phyloP scores from a whole-genome alignment of 192 early-diverging fungal species.

The Coemansia sp. region DNA sequence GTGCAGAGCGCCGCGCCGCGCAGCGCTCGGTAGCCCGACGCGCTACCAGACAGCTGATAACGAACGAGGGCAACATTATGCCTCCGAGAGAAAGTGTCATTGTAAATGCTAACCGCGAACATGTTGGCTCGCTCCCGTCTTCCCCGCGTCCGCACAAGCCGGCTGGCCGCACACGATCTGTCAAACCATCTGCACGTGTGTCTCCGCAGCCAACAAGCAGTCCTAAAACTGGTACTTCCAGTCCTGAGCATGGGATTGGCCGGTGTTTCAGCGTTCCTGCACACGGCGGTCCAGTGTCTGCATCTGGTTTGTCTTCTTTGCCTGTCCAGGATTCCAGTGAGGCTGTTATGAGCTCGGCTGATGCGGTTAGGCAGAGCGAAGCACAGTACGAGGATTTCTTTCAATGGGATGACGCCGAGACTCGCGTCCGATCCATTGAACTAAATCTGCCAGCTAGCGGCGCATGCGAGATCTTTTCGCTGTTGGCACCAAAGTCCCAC shows the following conservation, averaged over 20 bases:
- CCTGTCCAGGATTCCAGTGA: neutral
- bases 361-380: conserved; percentile 43
- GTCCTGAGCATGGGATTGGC: conserved; percentile 5
- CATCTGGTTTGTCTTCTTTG: neutral
- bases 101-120: conserved; percentile 46
- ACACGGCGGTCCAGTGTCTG: neutral
- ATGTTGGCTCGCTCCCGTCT: conserved; percentile 40
- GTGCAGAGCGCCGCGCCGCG: neutral
- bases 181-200: neutral
- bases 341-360: conserved; percentile 34
- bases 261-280: conserved; percentile 15
- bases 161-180: neutral
- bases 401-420: conserved; percentile 18
- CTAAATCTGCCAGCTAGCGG: conserved; percentile 30
- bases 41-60: conserved; percentile 8
- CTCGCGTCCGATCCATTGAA: conserved; percentile 12
- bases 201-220: conserved; percentile 4
- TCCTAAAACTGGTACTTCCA: conserved; percentile 3
- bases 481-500: conserved; percentile 39
- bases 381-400: conserved; percentile 45
- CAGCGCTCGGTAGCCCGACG: conserved; percentile 4
- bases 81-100: conserved; percentile 24
- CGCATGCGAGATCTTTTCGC: conserved; percentile 36
- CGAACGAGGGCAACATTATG: conserved; percentile 3
- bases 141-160: conserved; percentile 29